Conservation (phyloP, 2,329 filamentous ascomycete species). For the Diaporthe humulicola region DNA sequence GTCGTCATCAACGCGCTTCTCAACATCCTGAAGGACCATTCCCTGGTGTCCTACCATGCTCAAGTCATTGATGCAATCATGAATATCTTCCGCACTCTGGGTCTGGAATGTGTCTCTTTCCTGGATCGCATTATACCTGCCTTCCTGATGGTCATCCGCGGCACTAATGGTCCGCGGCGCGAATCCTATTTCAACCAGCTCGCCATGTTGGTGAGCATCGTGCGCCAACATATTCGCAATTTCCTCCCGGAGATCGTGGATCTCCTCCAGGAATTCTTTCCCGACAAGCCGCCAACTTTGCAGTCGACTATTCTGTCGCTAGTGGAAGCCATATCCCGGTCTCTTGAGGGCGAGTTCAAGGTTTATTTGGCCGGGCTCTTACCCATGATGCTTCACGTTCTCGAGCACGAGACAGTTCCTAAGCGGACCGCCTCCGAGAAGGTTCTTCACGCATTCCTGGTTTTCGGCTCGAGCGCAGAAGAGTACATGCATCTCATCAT, state of each 20-base stretch:
- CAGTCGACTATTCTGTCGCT: conserved; percentile 93
- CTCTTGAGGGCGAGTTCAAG: conserved; percentile 97
- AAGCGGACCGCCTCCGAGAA: conserved; percentile 88
- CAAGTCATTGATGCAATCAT: conserved; percentile 97
- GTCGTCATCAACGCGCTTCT: conserved; percentile 97
- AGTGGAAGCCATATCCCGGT: conserved; percentile 93
- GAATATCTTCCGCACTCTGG: conserved; percentile 97
- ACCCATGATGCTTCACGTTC: conserved; percentile 92
- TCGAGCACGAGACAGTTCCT: conserved; percentile 85
- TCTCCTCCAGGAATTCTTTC: conserved; percentile 91
- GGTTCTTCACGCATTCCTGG: conserved; percentile 93
- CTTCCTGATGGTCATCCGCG: conserved; percentile 89
- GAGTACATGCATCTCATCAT: conserved; percentile 99
- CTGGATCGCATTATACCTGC: conserved; percentile 94
- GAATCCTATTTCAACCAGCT: conserved; percentile 99
- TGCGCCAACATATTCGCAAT: conserved; percentile 94
- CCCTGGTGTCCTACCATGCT: conserved; percentile 90
- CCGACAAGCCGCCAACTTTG: conserved; percentile 78
- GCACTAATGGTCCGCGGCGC: conserved; percentile 80
- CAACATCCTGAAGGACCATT: conserved; percentile 91
- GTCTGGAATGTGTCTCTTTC: conserved; percentile 95
- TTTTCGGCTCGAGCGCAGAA: conserved; percentile 95
- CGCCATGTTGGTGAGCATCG: conserved; percentile 91
- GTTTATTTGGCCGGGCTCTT: conserved; percentile 91
- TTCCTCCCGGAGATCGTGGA: conserved; percentile 89